phyloP scores from a whole-genome alignment of 345 rosid species.

The Mallotus nudiflorus region DNA sequence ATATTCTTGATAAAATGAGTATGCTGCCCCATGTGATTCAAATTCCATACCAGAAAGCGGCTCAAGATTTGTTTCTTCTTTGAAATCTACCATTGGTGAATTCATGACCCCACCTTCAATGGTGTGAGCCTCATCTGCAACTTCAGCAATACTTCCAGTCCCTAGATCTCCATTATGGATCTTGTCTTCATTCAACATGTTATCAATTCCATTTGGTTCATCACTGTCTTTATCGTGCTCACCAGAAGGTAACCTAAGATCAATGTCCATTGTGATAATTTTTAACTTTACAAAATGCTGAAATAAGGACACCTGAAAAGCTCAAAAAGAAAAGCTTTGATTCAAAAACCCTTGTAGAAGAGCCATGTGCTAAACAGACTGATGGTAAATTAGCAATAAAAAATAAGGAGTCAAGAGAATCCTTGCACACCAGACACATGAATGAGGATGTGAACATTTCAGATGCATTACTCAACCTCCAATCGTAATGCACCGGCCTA shows the following conservation, averaged over 20 bases:
- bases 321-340: background rate
- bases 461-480: no score
- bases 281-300: slow-evolving; percentile 1
- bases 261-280: slow-evolving; percentile 46
- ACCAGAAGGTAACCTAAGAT: slow-evolving; percentile 69
- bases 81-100: slow-evolving; percentile 32
- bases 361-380: background rate
- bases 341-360: background rate
- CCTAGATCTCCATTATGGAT: slow-evolving; percentile 42
- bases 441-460: background rate
- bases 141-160: slow-evolving; percentile 31
- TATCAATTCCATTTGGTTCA: slow-evolving; percentile 46
- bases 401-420: background rate
- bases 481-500: no score
- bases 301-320: slow-evolving; percentile 8
- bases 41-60: slow-evolving; percentile 65
- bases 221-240: slow-evolving; percentile 56
- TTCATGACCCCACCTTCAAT: slow-evolving; percentile 34
- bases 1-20: slow-evolving; percentile 66
- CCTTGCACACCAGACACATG: background rate
- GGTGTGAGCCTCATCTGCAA: slow-evolving; percentile 36
- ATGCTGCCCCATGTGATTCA: slow-evolving; percentile 60
- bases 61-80: slow-evolving; percentile 50
- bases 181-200: slow-evolving; percentile 44
- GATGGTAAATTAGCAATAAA: background rate